Evolutionary conservation across 177 flowering plant species (phyloP), one percentile per base, ranked within the genome.

Genomic region (Tripterygium wilfordii): DNA sequence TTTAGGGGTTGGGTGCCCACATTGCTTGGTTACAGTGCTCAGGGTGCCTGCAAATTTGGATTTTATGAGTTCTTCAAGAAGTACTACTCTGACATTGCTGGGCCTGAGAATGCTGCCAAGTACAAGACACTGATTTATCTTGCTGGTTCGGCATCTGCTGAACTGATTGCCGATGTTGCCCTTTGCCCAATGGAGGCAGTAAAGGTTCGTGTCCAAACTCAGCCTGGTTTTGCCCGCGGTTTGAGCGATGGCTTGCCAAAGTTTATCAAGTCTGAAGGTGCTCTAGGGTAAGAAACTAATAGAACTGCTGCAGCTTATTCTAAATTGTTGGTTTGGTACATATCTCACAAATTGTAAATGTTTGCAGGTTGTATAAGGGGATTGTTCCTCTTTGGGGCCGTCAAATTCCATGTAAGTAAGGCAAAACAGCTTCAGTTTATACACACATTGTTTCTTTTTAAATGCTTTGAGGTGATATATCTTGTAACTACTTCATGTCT

Each of bases 331-430:
- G 8, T 15, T 19, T 35, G 7, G 37, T 15, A 22, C 39, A 12
- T 13, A 16, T 35, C 9, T 10, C 24, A 4, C 15, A 3, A 13
- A 22, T 40, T 8, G 4, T 22, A 23, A 17, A 47, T 31, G 39
- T 43, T 57, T 64, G 30, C 77, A 86, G 97, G 64, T 64, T 90
- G 58, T 87, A 80, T 67, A 90, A 80, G 74, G 98, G 98, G 22
- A 40, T 90, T 62, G 85, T 79, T 77, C 98, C 98, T 35, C 91
- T 90, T 7, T 90, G 96, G 96, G 98, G 96, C 4, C 91, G 98
- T 32, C 96, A 85, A 54, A 85, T 90, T 71, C 96, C 98, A 62
- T 90, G 96, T 90, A 78, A 82, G 88, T n/a, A n/a, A n/a, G n/a
- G 17, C 32, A n/a, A 49, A 39, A 18, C n/a, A n/a, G n/a, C n/a